Percentiles rank a stretch among this genome's conserved stretches.
phyloP scores from a whole-genome alignment of 1,139 yeast genomes.

The Kurtzmaniella quercitrusa region DNA sequence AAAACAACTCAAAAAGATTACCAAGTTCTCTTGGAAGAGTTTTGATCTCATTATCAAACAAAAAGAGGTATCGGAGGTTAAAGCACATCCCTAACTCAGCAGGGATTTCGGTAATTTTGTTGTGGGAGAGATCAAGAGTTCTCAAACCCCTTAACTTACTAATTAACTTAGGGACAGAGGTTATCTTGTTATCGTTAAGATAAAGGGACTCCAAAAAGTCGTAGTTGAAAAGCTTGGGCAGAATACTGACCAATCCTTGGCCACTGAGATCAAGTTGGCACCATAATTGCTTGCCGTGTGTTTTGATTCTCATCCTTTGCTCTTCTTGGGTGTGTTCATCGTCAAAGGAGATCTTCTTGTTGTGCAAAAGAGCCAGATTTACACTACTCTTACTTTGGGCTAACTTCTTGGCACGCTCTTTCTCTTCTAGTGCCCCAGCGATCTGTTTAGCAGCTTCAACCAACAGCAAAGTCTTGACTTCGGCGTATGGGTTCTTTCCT shows the following conservation, averaged over 20 bases:
- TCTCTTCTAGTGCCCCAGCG: slow-evolving; percentile 41
- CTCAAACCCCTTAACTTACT: slow-evolving; percentile 68
- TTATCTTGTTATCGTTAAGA: slow-evolving; percentile 80
- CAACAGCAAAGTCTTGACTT: slow-evolving; percentile 40
- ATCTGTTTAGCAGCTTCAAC: slow-evolving; percentile 54
- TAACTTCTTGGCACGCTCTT: slow-evolving; percentile 27
- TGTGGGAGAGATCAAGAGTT: slow-evolving; percentile 81
- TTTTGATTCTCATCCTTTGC: slow-evolving; percentile 65
- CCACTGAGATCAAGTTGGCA: slow-evolving; percentile 91
- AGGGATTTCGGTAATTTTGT: slow-evolving; percentile 68
- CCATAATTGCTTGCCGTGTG: slow-evolving; percentile 83
- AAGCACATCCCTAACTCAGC: slow-evolving; percentile 78
- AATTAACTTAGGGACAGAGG: slow-evolving; percentile 64
- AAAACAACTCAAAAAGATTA: slow-evolving; percentile 74
- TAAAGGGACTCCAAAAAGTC: slow-evolving; percentile 83
- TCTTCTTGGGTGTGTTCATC: slow-evolving; percentile 79
- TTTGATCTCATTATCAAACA: slow-evolving; percentile 80
- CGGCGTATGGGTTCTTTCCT: slow-evolving; percentile 43
- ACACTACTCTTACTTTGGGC: slow-evolving; percentile 13
- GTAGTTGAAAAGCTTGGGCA: slow-evolving; percentile 75
- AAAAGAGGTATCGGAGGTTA: slow-evolving; percentile 73
- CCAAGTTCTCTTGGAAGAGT: slow-evolving; percentile 84
- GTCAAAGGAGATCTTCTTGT: slow-evolving; percentile 57
- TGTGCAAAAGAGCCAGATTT: slow-evolving; percentile 48
- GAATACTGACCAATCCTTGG: slow-evolving; percentile 69